Percentiles rank a stretch among this genome's conserved stretches.
These are phyloP conservation scores for Coniochaeta ligniaria DNA, from an alignment of 2,329 filamentous ascomycete species.

Conservation along the genomic window DNA sequence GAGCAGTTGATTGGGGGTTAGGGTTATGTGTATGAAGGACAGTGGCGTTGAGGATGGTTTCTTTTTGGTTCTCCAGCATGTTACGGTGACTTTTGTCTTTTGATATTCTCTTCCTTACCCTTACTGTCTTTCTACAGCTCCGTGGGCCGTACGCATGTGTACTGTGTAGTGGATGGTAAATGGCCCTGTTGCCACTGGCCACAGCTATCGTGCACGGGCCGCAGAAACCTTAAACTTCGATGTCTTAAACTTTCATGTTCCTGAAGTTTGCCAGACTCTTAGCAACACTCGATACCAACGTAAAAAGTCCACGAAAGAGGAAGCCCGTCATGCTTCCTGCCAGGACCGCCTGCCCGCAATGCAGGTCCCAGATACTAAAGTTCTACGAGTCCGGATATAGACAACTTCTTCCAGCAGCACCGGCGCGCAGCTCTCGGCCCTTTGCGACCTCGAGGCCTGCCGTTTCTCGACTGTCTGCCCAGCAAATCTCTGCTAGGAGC, in stretches of 20 bases:
- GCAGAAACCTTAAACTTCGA: not conserved
- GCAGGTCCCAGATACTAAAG: conserved; percentile 26
- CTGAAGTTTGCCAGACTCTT: not conserved
- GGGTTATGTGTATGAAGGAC: not conserved
- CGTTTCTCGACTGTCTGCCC: conserved; percentile 3
- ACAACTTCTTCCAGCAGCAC: conserved; percentile 10
- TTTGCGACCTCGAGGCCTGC: not conserved
- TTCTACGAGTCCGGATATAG: conserved; percentile 28
- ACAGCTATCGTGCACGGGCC: not conserved
- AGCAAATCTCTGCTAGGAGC: conserved; percentile 7
- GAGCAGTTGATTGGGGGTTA: not conserved
- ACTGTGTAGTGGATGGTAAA: not conserved
- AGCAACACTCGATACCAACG: not conserved
- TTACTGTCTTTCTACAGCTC: not conserved
- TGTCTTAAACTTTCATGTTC: not conserved
- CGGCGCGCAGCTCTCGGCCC: conserved; percentile 8
- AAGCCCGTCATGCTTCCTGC: conserved; percentile 26
- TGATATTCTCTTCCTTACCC: not conserved
- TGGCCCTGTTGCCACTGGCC: not conserved
- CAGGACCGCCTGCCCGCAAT: conserved; percentile 28
- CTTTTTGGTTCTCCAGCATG: not conserved
- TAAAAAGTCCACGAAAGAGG: not conserved
- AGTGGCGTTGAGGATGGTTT: not conserved
- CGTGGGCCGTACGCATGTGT: not conserved
- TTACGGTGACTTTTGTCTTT: not conserved